phyloP scores from a whole-genome alignment of 2,329 filamentous ascomycete species.

The Fusarium mangiferae region DNA sequence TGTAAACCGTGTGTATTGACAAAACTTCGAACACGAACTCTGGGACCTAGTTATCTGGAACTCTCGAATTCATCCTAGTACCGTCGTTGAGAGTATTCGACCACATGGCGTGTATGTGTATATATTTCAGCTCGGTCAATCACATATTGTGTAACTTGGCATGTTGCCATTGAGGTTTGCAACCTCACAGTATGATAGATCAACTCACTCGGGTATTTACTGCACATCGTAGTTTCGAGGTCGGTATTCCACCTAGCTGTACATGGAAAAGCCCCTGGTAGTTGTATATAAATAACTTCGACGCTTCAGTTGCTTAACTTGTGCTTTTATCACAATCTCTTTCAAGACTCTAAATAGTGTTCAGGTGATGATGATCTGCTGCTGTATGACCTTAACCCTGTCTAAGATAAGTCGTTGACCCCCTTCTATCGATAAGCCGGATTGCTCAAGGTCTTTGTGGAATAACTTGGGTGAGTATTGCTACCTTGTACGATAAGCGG shows the following conservation, averaged over 20 bases:
- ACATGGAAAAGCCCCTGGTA: background rate
- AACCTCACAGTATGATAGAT: background rate
- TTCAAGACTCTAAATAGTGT: background rate
- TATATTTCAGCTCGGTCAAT: background rate
- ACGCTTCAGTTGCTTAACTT: background rate
- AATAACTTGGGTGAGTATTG: background rate
- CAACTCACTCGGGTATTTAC: background rate
- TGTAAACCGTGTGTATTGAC: background rate
- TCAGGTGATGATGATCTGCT: background rate
- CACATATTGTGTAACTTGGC: background rate
- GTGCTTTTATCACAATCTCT: background rate
- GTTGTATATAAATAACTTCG: background rate
- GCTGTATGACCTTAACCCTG: background rate
- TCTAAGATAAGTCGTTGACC: background rate
- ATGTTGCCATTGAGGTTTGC: background rate
- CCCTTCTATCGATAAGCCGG: background rate
- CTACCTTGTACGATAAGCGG: background rate
- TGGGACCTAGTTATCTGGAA: background rate
- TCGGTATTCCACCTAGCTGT: background rate
- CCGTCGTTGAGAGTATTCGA: background rate
- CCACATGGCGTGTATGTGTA: background rate
- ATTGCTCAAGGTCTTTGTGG: background rate
- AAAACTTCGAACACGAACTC: background rate
- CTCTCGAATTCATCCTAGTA: background rate
- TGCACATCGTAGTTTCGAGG: background rate